Base-by-base conservation (phyloP, 208 protist species). In the Trypanosoma boissoni region DNA sequence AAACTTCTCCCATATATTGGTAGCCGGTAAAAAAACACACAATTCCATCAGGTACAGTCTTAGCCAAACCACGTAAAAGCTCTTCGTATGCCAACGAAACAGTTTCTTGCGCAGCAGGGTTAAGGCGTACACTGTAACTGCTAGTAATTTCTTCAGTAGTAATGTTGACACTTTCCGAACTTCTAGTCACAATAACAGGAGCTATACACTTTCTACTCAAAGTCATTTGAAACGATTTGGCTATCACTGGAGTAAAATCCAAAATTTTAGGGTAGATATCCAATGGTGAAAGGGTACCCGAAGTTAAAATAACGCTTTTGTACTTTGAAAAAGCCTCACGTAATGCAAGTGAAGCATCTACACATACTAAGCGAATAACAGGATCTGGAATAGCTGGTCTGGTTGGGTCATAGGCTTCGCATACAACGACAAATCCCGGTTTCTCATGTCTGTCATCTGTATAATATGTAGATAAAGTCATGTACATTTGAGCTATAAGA, bases 231-330 rank as follows among this genome's bases (percentile, higher is more conserved):
- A 99, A 96, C 0, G 83, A 91, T 61, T 97, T 91, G 14, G 81
- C 83, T 9, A 98, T 74, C 3, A 87, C 64, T 1, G 99, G 96
- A 48, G 73, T 68, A 73, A 99, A 99, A 28, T 97, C 91, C 12
- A 99, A 74, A 20, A 99, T 97, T 59, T 98, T 99, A 0, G 97
- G 94, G 77, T 99, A 99, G 61, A 99, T 98, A 53, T 99, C 96
- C n/a, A 99, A 73, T 32, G 99, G 99, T 0, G 97, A 99, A 16
- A 97, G 72, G 14, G 97, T 99, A 50, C 97, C 96, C n/a, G 89
- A 97, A 8, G 98, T 99, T 39, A 99, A 93, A 14, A 99, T 85
- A 10, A 99, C 97, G 49, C 76, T 96, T 61, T 80, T 73, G 78
- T 98, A 99, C 39, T 83, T 83, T 37, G 89, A 73, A 54, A 99